Base-by-base conservation (phyloP, 1,139 yeast genomes). In the Candida sp. region DNA sequence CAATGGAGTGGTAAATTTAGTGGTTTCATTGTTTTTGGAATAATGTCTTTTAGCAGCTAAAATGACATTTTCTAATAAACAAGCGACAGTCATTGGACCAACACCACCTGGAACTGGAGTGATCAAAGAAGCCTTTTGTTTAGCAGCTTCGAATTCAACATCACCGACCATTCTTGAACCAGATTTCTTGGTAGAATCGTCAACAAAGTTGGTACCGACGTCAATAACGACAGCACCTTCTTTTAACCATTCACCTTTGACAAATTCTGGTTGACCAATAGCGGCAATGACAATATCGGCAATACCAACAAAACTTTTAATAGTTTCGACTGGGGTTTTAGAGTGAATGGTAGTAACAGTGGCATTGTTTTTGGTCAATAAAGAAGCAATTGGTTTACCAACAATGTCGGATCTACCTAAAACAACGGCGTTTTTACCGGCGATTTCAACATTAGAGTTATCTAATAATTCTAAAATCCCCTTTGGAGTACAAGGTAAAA, bases 31-130 rank as follows among this genome's bases (percentile, higher is more conserved):
- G 53, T 72, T 69, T 45, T 70, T 63, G 21, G 57, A 53, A 49
- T 70, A 68, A 57, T 77, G 81, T 41, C 63, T 62, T 58, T 86
- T 81, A 34, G 98, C 97, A 38, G 97, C 89, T 48, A 77, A 70
- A 36, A 87, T 79, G 29, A 91, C 97, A 62, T 93, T 93, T 60
- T 87, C 87, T 64, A 91, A 81, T 47, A 93, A 79, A 87, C 90
- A 88, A 41, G 98, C 98, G 42, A 93, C 98, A 9, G 99, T 93
- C 98, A 93, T 93, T 56, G 99, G 99, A 43, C 99, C 99, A 48
- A 93, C 99, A 53, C 99, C 99, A 61, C 99, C 99, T 41, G 99
- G 99, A 46, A 93, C 99, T 25, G 99, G 99, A 22, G 99, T 93
- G 60, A 93, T 79, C 58, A 77, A 75, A 33, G 84, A 75, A 27